Base-by-base conservation (phyloP, 306 rosid species). In the Cucumis cinereus region DNA sequence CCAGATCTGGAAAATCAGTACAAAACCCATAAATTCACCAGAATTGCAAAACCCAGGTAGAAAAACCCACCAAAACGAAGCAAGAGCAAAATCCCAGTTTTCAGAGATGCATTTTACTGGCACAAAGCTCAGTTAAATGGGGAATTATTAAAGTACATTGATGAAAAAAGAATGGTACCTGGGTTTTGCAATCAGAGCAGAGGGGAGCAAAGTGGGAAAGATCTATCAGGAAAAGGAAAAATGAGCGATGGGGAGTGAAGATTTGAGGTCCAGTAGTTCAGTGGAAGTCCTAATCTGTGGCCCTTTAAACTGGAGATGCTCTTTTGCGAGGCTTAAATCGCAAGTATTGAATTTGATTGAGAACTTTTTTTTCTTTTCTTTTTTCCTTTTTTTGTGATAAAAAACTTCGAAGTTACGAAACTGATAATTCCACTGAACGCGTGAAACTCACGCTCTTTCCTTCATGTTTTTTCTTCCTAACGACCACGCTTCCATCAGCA, bases 371-470 rank as follows among this genome's bases (percentile, higher is more conserved):
- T 1, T 54, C 10, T 36, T 5, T 64, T 17, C 6, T 50, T 5
- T 15, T 13, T 50, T 50, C 0, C 9, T 50, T 19, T 20, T 20
- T 66, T 19, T 6, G 52, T 12, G 4, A n/a, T 5, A n/a, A 15
- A 64, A 36, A 22, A 10, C 76, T 72, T 72, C 45, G 5, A 71
- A 71, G 76, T 50, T 50, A 71, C 76, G 76, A 71, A 43, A 71
- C 24, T 30, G 71, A 79, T 56, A 54, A 49, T 61, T 67, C 78
- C 69, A 33, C 23, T 49, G 10, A 14, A 49, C 84, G 89, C 90
- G 90, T 86, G 87, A 45, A 23, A 0, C 8, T 67, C 85, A 83
- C 89, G 87, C 88, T 61, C 78, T 58, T 15, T n/a, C 52, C 52
- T 64, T 26, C 72, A 36, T 10, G n/a, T n/a, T n/a, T 64, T 36